These are phyloP conservation scores for Mortierella alpina DNA, from an alignment of 192 early-diverging fungal genomes.

Conservation along the genomic window DNA sequence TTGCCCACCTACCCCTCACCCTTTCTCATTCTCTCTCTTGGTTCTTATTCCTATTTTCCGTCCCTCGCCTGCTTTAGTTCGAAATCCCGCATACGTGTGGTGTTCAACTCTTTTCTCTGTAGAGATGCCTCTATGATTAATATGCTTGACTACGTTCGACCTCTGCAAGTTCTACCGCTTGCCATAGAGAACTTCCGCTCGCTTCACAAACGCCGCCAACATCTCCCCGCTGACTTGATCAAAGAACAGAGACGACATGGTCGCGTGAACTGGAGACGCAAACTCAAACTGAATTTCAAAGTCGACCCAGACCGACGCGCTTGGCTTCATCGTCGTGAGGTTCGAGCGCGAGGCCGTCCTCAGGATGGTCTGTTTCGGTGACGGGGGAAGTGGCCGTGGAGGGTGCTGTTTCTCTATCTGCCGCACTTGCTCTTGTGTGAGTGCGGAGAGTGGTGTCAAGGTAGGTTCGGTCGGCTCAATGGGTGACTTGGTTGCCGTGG, in stretches of 20 bases:
- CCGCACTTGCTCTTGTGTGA: not conserved
- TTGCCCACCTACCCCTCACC: too few species aligned
- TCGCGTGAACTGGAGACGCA: slow-evolving; percentile 80
- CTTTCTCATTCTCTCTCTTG: too few species aligned
- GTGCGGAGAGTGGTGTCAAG: not conserved
- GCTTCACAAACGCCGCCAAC: slow-evolving; percentile 73
- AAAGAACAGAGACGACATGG: slow-evolving; percentile 83
- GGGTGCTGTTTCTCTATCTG: not conserved
- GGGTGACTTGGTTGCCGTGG: not conserved
- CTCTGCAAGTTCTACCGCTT: slow-evolving; percentile 7
- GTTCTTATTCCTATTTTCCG: too few species aligned
- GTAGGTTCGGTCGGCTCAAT: not conserved
- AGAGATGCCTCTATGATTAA: too few species aligned
- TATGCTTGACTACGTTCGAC: too few species aligned
- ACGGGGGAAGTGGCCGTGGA: not conserved
- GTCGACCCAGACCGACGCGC: slow-evolving; percentile 68
- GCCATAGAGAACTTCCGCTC: slow-evolving; percentile 36
- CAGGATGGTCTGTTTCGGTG: slow-evolving; percentile 2
- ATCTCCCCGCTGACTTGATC: slow-evolving; percentile 79
- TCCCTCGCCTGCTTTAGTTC: too few species aligned
- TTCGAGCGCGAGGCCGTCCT: slow-evolving; percentile 39
- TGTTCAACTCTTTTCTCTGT: too few species aligned
- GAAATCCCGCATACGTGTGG: too few species aligned
- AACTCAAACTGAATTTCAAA: slow-evolving; percentile 89
- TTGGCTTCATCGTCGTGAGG: slow-evolving; percentile 38